Evolutionary conservation across 441 rosid species (phyloP), one percentile per base, ranked within the genome.

Genomic region (Populus trichocarpa): DNA sequence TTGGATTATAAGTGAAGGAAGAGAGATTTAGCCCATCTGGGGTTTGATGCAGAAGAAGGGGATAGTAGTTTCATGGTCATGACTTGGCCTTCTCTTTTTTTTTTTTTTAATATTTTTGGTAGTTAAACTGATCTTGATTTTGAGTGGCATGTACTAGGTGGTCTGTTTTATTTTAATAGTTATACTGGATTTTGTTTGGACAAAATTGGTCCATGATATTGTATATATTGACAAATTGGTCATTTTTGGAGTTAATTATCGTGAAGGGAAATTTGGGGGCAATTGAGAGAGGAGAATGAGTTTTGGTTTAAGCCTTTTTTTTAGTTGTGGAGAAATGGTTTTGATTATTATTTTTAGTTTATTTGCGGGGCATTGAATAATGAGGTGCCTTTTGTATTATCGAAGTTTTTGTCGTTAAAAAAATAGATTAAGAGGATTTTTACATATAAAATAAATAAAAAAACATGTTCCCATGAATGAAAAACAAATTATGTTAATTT

Each of bases 41-140:
- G 75, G 38, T 77, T 85, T 32, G 86, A 75, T 65, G 87, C 74
- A 69, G 89, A 83, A 84, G 89, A 74, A 75, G 94, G 83, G 22
- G 89, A 72, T 40, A 90, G 79, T 12, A 90, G 89, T 71, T 88
- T 89, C 93, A 90, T 77, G 84, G 90, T 87, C 88, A 82, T 81
- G 79, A 75, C 61, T 26, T 73, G 72, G 59, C 69, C 67, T 70
- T n/a, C 30, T 59, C 64, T 2, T 8, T 59, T 59, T n/a, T 20
- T 7, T 75, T 22, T 32, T 14, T 18, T 14, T 22, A 25, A 25
- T 25, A 25, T 25, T 25, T 8, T 73, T 20, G n/a, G n/a, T 30
- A 57, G 70, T 59, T 64, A 63, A 53, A 59, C 53, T 67, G 76
- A 22, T 61, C 28, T 30, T 69, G 26, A 30, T 18, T 11, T 4